A percentile compares a stretch with the other conserved stretches of the same genome.
These are phyloP conservation scores for Rhizopogon rudus DNA, from an alignment of 768 basidiomycete species.

Conservation along the genomic window DNA sequence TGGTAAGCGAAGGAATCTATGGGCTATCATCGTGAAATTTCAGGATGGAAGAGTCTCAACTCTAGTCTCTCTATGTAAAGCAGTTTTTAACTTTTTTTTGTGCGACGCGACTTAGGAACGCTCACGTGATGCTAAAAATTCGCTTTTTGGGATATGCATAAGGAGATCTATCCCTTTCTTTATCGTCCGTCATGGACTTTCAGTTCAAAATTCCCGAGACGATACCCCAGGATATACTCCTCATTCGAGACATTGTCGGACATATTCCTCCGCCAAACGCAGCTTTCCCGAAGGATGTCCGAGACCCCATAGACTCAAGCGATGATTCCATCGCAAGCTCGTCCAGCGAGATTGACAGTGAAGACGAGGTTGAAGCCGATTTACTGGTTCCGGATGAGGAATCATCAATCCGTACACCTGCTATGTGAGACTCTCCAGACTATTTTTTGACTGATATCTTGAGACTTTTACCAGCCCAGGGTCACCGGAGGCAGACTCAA, in stretches of 20 bases:
- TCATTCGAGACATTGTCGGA: constrained; percentile 66
- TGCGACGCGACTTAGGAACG: background rate
- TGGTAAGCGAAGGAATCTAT: constrained; percentile 3
- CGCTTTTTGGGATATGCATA: background rate
- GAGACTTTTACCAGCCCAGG: constrained; percentile 18
- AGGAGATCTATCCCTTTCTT: background rate
- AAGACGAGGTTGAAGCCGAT: constrained; percentile 70
- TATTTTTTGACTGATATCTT: constrained; percentile 12
- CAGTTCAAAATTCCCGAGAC: constrained; percentile 56
- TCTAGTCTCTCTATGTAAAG: background rate
- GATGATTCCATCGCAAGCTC: constrained; percentile 53
- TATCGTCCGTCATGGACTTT: constrained; percentile 14
- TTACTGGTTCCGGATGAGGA: constrained; percentile 43
- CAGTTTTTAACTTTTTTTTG: background rate
- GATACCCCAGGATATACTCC: constrained; percentile 68
- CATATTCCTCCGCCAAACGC: constrained; percentile 6
- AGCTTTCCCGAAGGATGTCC: background rate
- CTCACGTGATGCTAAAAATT: background rate
- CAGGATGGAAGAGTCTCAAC: background rate
- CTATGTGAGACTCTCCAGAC: constrained; percentile 14
- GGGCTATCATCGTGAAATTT: constrained; percentile 11
- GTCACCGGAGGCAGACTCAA: constrained; percentile 38
- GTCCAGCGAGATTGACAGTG: constrained; percentile 50
- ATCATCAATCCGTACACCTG: constrained; percentile 13
- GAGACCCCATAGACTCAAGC: constrained; percentile 13